Base-by-base conservation (phyloP, 768 basidiomycete genomes). In the Lactarius deliciosus region DNA sequence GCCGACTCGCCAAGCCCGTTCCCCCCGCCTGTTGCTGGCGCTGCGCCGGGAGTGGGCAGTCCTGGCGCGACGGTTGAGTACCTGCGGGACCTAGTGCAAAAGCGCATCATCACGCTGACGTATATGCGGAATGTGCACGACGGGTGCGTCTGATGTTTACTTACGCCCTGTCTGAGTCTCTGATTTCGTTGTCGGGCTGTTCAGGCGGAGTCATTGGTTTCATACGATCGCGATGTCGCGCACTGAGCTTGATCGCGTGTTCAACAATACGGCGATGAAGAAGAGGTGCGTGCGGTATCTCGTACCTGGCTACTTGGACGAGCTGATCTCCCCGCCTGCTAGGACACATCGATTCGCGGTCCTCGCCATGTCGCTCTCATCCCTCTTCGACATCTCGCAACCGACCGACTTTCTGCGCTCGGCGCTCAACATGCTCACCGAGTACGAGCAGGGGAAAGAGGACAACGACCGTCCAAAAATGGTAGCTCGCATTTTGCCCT, bases 71-170 rank as follows among this genome's bases (percentile, higher is more conserved):
- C 88, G 10, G 83, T 90, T 64, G 92, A 94, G 73, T 87, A 88
- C 73, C 80, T 94, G 64, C 79, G 92, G 62, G 91, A 91, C 72
- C 78, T 92, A 58, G 85, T 94, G 10, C 87, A 89, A 79, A 94
- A 93, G 80, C 81, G 94, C 68, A 89, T 94, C 64, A 82, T 91
- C 72, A 92, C 92, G 25, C 79, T 94, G 71, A 93, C 90, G 0
- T 94, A 95, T 75, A 80, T 94, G 76, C 83, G 91, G 70, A 91
- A 86, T 72, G 88, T 92, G 38, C 90, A 94, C 70, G 91, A 94
- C 76, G 94, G 94, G 90, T 93, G 69, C 72, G 87, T 82, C 5
- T 50, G 59, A 55, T 25, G 61, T 56, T 34, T 63, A 5, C 18
- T 28, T 30, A 4, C 40, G 7, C 18, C 9, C 10, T 32, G 58